Evolutionary conservation across 1,284 basidiomycete species (phyloP), one percentile per base, ranked within the genome.

Genomic region (Polyporus tsugae): DNA sequence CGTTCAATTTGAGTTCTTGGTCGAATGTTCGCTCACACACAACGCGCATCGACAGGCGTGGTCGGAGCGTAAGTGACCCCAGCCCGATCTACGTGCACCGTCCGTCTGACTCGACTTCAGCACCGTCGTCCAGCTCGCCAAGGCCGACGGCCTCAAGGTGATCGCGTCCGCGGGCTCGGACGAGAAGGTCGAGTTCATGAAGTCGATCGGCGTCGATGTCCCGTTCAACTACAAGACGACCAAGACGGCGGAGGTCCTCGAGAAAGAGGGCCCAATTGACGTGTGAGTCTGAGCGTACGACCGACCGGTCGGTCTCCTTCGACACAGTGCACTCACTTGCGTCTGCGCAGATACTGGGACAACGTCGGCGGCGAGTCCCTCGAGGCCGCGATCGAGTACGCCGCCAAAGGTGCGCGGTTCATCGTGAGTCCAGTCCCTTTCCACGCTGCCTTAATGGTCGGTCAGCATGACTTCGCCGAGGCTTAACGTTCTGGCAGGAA

Each of bases 171-270:
- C 91, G 0, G 92, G 92, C 0, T 87, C 89, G 0, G 84, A 88
- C 6, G 89, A 90, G 60, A 95, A 94, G 78, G 87, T 90, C 62
- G 77, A 81, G 11, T 90, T 86, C 77, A 83, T 92, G 74, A 86
- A 86, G 72, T 77, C 84, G 42, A 78, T 92, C 55, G 91, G 91
- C 0, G 88, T 87, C 9, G 91, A 94, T 75, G 84, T 88, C 11
- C 88, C 85, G 0, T 87, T 94, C 80, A 92, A 94, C 79, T 94
- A 94, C 81, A 94, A 93, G 80, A 86, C 81, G 0, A 79, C 78
- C 15, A 79, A 78, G 55, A 86, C 85, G n/a, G 79, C 78, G 42
- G 81, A 86, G 36, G 83, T 89, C 1, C 83, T 93, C 71, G 80
- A 82, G 71, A 83, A 85, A 73, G 82, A 89, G 62, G 89, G 90